Base-by-base conservation (phyloP, 805 yeast genomes). In the Osmozyma mogii region DNA sequence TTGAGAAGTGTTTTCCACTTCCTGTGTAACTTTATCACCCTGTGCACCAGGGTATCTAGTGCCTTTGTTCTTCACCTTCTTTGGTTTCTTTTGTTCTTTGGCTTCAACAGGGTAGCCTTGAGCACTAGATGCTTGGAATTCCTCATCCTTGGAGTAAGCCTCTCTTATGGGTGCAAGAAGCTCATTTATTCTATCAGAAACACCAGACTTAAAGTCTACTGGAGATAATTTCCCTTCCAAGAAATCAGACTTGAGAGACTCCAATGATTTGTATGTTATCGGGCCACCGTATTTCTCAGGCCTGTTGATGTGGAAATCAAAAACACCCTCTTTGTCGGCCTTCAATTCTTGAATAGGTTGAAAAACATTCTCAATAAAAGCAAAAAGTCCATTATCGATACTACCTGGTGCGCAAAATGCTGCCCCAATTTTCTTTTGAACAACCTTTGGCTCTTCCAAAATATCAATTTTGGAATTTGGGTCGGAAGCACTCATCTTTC, bases 251-350 rank as follows among this genome's bases (percentile, higher is more conserved):
- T 80, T 79, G 48, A 92, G 64, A 22, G 74, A 71, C 12, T 73
- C 87, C 43, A 84, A 65, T 12, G 83, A 65, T 24, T 51, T 52
- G 71, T 75, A 92, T 27, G 78, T 65, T 34, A 92, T 68, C 43
- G 94, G 80, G 29, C 99, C 99, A 44, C 99, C 98, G 56, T 84
- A 92, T 61, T 92, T 79, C 56, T 92, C 99, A 27, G 96, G 96
- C 61, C 98, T 81, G 49, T 81, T 75, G 44, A 92, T 75, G 54
- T 57, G 65, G 61, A 92, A 84, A 30, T 68, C 61, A 43, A 85
- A 82, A 25, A 57, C 56, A 13, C 70, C 75, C 5, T 46, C 54
- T 21, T 65, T 63, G 19, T 72, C 82, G 20, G 66, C 41, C 55
- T 80, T 77, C 50, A 89, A 69, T 55, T 78, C 88, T 49, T 84